Evolutionary conservation across 192 early-diverging fungal species (phyloP), one percentile per base, ranked within the genome.

Genomic region (Ambispora gerdemannii): DNA sequence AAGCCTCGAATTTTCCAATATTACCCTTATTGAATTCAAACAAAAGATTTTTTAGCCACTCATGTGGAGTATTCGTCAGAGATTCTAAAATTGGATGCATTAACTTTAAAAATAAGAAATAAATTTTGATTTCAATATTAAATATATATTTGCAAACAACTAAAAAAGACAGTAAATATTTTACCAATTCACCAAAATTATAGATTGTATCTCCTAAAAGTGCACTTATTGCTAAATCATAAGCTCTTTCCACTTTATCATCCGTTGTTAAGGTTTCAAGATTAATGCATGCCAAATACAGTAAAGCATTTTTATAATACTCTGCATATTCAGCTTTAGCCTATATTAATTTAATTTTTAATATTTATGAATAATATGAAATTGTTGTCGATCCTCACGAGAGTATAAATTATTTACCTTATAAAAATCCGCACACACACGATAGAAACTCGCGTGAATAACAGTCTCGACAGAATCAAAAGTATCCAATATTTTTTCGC

Each of bases 181-280:
- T 83, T 80, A 98, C 89, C 81, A 99, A 80, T 74, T 98, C 95
- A 52, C 97, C 97, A 90, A 99, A 99, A 82, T 98, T 98, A 82
- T 99, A 99, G 49, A 99, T 91, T 19, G 87, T 93, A 58, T 97
- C 94, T 24, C 96, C 95, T 4, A 99, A 82, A 47, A 99, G 74
- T 3, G 96, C 97, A 3, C 92, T 88, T 33, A 99, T 83, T 0
- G 92, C 78, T 74, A 99, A 80, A 71, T 98, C 95, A 73, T 92
- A 90, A 11, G 96, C 97, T 32, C 96, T 85, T 75, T 93, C 91
- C n/a, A 81, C 80, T 61, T 89, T 91, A 76, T 99, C 96, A 22
- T 80, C 81, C 0, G 36, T 22, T 15, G 85, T 79, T 51, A 99
- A 72, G 34, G 94, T 93, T 67, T 95, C 87, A 50, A 98, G 72